phyloP scores from a whole-genome alignment of 1,284 basidiomycete genomes.

The Tilletia setariae region DNA sequence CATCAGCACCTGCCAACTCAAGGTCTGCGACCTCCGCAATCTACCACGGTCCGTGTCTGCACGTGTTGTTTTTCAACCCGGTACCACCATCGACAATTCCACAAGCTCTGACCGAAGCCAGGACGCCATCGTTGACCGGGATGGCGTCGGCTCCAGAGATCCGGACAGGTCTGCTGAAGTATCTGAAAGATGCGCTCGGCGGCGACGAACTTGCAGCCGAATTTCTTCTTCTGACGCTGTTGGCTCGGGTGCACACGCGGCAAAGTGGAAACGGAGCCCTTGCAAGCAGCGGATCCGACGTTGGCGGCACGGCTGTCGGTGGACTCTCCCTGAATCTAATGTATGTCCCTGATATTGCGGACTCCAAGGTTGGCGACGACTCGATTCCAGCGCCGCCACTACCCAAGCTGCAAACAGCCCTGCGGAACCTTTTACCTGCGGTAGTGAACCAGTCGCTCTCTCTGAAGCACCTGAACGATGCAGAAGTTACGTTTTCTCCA shows the following conservation, averaged over 20 bases:
- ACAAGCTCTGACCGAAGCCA: slow-evolving; percentile 6
- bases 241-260: slow-evolving; percentile 67
- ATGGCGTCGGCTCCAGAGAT: background rate
- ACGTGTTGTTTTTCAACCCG: slow-evolving; percentile 32
- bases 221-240: slow-evolving; percentile 67
- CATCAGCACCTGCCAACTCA: background rate
- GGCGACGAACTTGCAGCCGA: slow-evolving; percentile 63
- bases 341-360: slow-evolving; percentile 28
- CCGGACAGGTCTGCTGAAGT: slow-evolving; percentile 27
- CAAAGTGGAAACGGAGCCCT: background rate
- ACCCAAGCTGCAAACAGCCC: slow-evolving; percentile 60
- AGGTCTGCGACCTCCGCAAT: slow-evolving; percentile 14
- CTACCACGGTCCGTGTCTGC: slow-evolving; percentile 35
- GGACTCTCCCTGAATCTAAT: slow-evolving; percentile 63
- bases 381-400: slow-evolving; percentile 63
- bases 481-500: slow-evolving; percentile 32
- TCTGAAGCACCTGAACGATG: slow-evolving; percentile 60
- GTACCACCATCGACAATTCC: background rate
- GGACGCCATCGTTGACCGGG: background rate
- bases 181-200: slow-evolving; percentile 29
- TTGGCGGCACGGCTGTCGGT: slow-evolving; percentile 57
- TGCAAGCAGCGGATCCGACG: background rate
- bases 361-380: slow-evolving; percentile 21
- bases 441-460: slow-evolving; percentile 60
- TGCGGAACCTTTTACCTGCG: slow-evolving; percentile 59